phyloP scores from a whole-genome alignment of 495 filamentous ascomycete species.

The Apodospora peruviana region DNA sequence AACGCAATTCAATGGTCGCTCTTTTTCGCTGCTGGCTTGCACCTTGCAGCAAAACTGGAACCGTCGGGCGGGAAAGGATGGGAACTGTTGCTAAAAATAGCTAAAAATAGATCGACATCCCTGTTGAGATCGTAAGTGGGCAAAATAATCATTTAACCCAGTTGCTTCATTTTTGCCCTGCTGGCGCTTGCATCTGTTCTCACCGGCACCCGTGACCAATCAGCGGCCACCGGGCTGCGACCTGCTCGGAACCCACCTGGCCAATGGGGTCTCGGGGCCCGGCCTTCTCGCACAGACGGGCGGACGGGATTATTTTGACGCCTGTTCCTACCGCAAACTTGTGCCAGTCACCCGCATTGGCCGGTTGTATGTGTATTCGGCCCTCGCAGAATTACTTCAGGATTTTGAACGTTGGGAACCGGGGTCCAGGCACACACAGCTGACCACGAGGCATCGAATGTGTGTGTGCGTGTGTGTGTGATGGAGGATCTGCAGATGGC shows the following conservation, averaged over 20 bases:
- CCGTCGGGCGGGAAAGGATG: neutral
- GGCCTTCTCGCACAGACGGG: neutral
- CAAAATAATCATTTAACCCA: slow-evolving; percentile 24
- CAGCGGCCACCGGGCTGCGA: slow-evolving; percentile 2
- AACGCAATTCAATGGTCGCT: too few relatives aligned
- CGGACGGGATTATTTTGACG: neutral
- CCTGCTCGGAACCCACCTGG: neutral
- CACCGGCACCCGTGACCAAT: slow-evolving; percentile 11
- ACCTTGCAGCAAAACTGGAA: neutral
- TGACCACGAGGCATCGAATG: neutral
- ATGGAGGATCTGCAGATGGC: neutral
- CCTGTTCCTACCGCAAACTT: neutral
- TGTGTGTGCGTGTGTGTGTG: neutral
- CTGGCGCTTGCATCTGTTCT: slow-evolving; percentile 15
- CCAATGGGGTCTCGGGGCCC: neutral
- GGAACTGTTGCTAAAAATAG: slow-evolving; percentile 24
- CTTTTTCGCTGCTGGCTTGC: too few relatives aligned
- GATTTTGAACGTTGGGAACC: neutral
- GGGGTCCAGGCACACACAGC: neutral
- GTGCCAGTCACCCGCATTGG: neutral
- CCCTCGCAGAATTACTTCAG: neutral
- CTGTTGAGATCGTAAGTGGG: slow-evolving; percentile 20
- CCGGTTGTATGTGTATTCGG: neutral
- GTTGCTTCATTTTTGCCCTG: slow-evolving; percentile 19
- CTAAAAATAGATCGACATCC: slow-evolving; percentile 25